These are phyloP conservation scores for Calycina marina DNA, from an alignment of 2,329 filamentous ascomycete species.

Conservation along the genomic window DNA sequence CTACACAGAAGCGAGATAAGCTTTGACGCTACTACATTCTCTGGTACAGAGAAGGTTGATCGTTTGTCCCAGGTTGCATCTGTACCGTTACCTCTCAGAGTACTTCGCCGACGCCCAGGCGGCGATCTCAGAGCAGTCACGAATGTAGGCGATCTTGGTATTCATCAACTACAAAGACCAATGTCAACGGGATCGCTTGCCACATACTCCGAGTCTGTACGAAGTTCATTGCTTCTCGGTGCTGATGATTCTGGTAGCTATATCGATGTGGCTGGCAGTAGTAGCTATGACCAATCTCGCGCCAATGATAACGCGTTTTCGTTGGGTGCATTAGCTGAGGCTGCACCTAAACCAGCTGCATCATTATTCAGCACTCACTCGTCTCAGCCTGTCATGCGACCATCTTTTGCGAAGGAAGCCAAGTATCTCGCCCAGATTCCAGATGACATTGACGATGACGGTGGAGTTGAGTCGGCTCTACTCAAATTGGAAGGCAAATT, in stretches of 20 bases:
- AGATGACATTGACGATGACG: conserved; percentile 64
- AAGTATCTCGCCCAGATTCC: conserved; percentile 78
- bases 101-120: conserved; percentile 58
- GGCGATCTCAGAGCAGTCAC: conserved; percentile 58
- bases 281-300: conserved; percentile 25
- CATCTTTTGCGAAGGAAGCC: conserved; percentile 80
- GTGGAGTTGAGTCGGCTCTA: conserved; percentile 83
- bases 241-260: conserved; percentile 28
- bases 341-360: conserved; percentile 29
- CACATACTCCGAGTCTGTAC: conserved; percentile 43
- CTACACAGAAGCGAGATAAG: conserved; percentile 38
- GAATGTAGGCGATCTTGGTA: conserved; percentile 47
- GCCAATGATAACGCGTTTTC: conserved; percentile 36
- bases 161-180: conserved; percentile 33
- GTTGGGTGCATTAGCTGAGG: conserved; percentile 41
- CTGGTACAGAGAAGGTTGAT: conserved; percentile 37
- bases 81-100: conserved; percentile 39
- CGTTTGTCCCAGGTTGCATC: conserved; percentile 30
- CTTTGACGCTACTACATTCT: conserved; percentile 45
- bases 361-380: conserved; percentile 48
- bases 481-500: conserved; percentile 85
- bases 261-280: conserved; percentile 29
- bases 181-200: conserved; percentile 45
- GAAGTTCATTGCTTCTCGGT: conserved; percentile 36
- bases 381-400: conserved; percentile 46